Conservation (phyloP, 345 rosid species). For the Luvunga scandens region DNA sequence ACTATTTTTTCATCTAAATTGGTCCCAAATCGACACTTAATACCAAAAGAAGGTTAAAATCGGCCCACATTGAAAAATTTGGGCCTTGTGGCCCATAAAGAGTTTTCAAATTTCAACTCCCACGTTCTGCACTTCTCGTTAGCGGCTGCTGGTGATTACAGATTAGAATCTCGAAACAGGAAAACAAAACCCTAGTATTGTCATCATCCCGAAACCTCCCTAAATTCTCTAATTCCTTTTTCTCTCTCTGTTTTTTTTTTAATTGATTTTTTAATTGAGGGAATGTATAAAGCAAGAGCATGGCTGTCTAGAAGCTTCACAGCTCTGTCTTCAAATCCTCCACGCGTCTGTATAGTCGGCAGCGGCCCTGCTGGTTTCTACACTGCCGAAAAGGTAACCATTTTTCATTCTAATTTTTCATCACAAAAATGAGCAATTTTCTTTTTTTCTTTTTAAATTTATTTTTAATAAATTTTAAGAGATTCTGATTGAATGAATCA, state of each 20-base stretch:
- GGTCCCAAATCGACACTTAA: too few relatives aligned
- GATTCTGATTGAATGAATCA: not conserved
- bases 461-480: not conserved
- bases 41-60: not conserved
- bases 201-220: not conserved
- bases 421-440: too few relatives aligned
- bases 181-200: not conserved
- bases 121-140: too few relatives aligned
- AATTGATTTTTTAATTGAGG: too few relatives aligned
- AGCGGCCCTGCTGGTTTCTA: slow-evolving; percentile 93
- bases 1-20: too few relatives aligned
- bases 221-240: not conserved
- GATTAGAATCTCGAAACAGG: too few relatives aligned
- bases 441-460: too few relatives aligned
- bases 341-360: slow-evolving; percentile 82
- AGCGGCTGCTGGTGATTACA: too few relatives aligned
- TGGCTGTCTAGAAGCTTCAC: slow-evolving; percentile 46
- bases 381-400: slow-evolving; percentile 74
- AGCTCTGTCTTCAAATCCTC: slow-evolving; percentile 42
- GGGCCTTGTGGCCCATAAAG: not conserved
- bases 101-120: not conserved
- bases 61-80: not conserved
- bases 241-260: too few relatives aligned
- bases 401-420: not conserved
- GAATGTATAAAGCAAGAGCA: slow-evolving; percentile 28